Base-by-base conservation (phyloP, 495 filamentous ascomycete species). In the Neurospora sublineolata region DNA sequence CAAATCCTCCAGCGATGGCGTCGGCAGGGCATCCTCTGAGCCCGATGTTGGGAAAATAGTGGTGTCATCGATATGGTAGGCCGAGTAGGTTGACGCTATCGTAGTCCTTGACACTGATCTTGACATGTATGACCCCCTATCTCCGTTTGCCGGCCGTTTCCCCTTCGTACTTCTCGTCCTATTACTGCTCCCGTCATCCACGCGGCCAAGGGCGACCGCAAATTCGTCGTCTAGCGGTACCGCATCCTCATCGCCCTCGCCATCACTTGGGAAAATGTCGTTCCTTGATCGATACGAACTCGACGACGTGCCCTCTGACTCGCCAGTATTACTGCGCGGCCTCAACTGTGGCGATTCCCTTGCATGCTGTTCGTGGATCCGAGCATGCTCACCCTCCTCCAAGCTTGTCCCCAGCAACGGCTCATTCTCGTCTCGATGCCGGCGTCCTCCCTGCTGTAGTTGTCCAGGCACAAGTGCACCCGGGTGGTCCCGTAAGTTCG, bases 221-320 rank as follows among this genome's bases (percentile, higher is more conserved):
- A 98, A 97, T 76, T 98, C 95, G 80, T 98, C 95, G 75, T 94
- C 92, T 69, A 99, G 82, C 1, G 95, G 94, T 33, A 97, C 88
- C 1, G 95, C 95, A 84, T 99, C 93, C 78, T 93, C 90, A 71
- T 91, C 93, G 67, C 88, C 91, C 72, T 97, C 95, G 68, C 89
- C 91, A 73, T 97, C 94, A 75, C 94, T 97, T 2, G 93, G 93
- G 74, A 97, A 94, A 27, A 99, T 83, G 80, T 99, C 95, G 0
- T 93, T 94, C 68, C 96, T 86, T n/a, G 94, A 97, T 76, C 95
- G 91, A 58, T 93, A 87, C 4, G 94, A 97, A 73, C 94, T 95
- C n/a, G 87, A 88, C 0, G 52, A 64, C 6, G 94, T 97, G 38
- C 90, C 89, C 5, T 90, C 90, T 9, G 93, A 97, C n/a, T 87